A percentile compares a stretch with the other conserved stretches of the same genome.
These are phyloP conservation scores for Ramaria sp. DNA, from an alignment of 768 basidiomycete species.

Conservation along the genomic window DNA sequence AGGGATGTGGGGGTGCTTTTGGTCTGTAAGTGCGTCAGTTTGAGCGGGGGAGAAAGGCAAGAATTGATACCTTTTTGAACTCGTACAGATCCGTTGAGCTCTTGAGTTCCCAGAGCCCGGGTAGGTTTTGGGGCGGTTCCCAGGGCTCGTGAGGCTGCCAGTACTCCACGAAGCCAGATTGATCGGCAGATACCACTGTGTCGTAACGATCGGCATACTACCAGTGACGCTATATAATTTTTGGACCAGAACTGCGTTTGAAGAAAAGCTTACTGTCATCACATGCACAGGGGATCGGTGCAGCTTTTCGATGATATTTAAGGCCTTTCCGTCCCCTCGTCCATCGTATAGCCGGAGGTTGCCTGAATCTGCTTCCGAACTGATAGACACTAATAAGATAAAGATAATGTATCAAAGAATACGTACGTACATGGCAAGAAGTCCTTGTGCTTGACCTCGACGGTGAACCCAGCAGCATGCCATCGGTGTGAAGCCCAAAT, in stretches of 20 bases:
- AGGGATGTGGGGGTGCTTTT: conserved; percentile 89
- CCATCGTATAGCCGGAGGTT: conserved; percentile 86
- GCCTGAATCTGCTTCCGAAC: conserved; percentile 69
- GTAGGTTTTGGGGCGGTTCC: conserved; percentile 64
- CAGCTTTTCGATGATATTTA: conserved; percentile 65
- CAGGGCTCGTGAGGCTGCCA: conserved; percentile 92
- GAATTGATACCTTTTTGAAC: conserved; percentile 79
- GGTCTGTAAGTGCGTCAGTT: conserved; percentile 37
- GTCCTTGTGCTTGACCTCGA: conserved; percentile 74
- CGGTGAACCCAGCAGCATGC: conserved; percentile 94
- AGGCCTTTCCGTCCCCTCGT: conserved; percentile 68
- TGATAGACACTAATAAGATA: conserved; percentile 21
- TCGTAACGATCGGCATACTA: conserved; percentile 89
- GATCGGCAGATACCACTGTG: conserved; percentile 88
- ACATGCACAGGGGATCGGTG: conserved; percentile 87
- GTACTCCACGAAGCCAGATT: conserved; percentile 91
- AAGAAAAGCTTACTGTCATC: conserved; percentile 56
- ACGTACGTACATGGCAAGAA: conserved; percentile 78
- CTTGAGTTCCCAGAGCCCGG: conserved; percentile 84
- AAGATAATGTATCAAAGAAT: not conserved
- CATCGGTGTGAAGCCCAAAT: conserved; percentile 75
- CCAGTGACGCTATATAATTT: not conserved
- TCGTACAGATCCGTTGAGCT: conserved; percentile 90
- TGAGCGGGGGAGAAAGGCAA: not conserved
- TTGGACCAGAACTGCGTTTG: not conserved